Evolutionary conservation across 805 yeast species (phyloP), one percentile per base, ranked within the genome.

Genomic region (Saturnispora dispora): DNA sequence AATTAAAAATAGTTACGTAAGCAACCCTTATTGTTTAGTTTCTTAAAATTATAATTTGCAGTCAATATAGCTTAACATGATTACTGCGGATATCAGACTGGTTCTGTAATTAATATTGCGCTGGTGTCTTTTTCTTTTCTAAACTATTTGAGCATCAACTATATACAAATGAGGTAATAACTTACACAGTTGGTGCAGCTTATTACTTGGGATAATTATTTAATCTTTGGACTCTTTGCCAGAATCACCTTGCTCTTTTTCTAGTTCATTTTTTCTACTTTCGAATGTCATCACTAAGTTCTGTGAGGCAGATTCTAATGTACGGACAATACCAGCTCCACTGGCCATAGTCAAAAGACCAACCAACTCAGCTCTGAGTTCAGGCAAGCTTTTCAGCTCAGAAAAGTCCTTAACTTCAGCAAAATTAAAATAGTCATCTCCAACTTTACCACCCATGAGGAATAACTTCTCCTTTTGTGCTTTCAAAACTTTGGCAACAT

Each of bases 271-370:
- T 44, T 61, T 64, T 58, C 82, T 85, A 52, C 82, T 73, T 54
- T 86, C 83, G 67, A 90, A 68, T 8, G 95, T 85, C 67, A 88
- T 71, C 62, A 87, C 87, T 59, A 90, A 76, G 52, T 71, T 69
- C 56, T 80, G 79, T 15, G 86, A 69, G n/a, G 87, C 72, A 18
- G 84, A 65, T 68, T 85, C 83, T 63, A 91, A 75, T 17, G 96
- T 87, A 69, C 78, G 79, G 11, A 85, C 95, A 63, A 91, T 75
- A 10, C 95, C 95, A 44, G 88, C 90, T 62, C 97, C 98, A 52
- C 96, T 87, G 56, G 87, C 73, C 52, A 85, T 70, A n/a, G 90
- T 82, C 62, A 91, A 78, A 51, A 88, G 73, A 10, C 96, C 96
- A 11, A 85, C 83, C 58, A 93, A 77, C 74, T 90, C 86, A 9